A percentile compares a stretch with the other conserved stretches of the same genome.
phyloP scores from a whole-genome alignment of 169 alveolate genomes.

The Babesia gibsoni region DNA sequence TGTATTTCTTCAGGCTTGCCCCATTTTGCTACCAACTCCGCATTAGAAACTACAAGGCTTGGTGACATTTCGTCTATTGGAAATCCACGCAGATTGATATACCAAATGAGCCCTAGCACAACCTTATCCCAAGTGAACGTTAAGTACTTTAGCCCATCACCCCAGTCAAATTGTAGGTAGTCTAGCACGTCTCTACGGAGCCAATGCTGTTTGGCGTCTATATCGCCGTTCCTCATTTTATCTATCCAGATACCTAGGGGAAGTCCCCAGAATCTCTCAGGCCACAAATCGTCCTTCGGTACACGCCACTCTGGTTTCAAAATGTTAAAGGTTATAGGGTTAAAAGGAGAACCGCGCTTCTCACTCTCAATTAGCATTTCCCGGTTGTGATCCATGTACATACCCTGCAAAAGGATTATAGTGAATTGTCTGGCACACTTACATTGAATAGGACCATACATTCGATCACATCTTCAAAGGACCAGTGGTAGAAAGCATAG shows the following conservation, averaged over 20 bases:
- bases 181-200: slow-evolving; percentile 67
- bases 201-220: slow-evolving; percentile 72
- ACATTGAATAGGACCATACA: slow-evolving; percentile 68
- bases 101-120: slow-evolving; percentile 64
- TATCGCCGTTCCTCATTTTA: slow-evolving; percentile 63
- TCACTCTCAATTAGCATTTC: slow-evolving; percentile 36
- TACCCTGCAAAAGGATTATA: slow-evolving; percentile 44
- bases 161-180: slow-evolving; percentile 68
- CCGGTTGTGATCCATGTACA: slow-evolving; percentile 58
- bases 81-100: slow-evolving; percentile 19
- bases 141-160: slow-evolving; percentile 61
- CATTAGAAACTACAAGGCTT: slow-evolving; percentile 45
- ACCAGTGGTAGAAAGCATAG: slow-evolving; percentile 69
- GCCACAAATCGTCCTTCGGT: slow-evolving; percentile 65
- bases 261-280: slow-evolving; percentile 62
- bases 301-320: slow-evolving; percentile 29
- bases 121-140: slow-evolving; percentile 73
- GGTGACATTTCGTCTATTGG: slow-evolving; percentile 43
- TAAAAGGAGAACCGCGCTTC: slow-evolving; percentile 34
- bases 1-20: slow-evolving; percentile 73
- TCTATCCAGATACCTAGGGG: slow-evolving; percentile 69
- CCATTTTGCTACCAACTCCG: slow-evolving; percentile 57
- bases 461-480: slow-evolving; percentile 69
- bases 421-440: background rate
- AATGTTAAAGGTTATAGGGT: slow-evolving; percentile 54